phyloP scores from a whole-genome alignment of 2,329 filamentous ascomycete species.

The Talaromyces sp. region DNA sequence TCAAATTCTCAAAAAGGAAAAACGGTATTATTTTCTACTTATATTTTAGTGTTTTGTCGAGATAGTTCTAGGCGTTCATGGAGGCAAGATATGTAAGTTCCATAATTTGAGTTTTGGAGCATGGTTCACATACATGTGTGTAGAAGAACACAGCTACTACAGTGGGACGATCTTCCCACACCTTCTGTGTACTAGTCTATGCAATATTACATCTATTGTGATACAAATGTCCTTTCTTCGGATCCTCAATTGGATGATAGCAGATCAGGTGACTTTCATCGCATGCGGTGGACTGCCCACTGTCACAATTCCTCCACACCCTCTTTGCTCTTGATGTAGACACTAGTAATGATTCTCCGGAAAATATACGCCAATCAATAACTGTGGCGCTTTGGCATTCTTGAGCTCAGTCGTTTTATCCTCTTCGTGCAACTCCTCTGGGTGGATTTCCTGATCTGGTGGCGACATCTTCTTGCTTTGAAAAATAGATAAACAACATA shows the following conservation, averaged over 20 bases:
- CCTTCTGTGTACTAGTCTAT: not conserved
- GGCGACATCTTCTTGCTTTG: not conserved
- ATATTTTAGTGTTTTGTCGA: not conserved
- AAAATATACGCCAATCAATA: constrained; percentile 9
- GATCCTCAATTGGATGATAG: not conserved
- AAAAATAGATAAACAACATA: not conserved
- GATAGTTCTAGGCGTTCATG: constrained; percentile 2
- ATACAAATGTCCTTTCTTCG: not conserved
- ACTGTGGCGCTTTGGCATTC: not conserved
- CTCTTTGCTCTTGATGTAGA: not conserved
- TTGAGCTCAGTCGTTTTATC: not conserved
- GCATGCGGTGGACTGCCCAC: not conserved
- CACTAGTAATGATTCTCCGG: not conserved
- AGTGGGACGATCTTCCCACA: not conserved
- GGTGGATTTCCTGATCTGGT: not conserved
- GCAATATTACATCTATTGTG: not conserved
- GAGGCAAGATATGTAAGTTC: not conserved
- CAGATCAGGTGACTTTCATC: constrained; percentile 8
- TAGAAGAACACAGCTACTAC: not conserved
- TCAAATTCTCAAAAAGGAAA: not conserved
- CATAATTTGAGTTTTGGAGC: not conserved
- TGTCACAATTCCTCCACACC: constrained; percentile 5
- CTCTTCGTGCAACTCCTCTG: not conserved
- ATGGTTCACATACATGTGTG: not conserved
- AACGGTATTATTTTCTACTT: not conserved